Evolutionary conservation across 768 basidiomycete species (phyloP), one percentile per base, ranked within the genome.

Genomic region (Chalciporus piperatus): DNA sequence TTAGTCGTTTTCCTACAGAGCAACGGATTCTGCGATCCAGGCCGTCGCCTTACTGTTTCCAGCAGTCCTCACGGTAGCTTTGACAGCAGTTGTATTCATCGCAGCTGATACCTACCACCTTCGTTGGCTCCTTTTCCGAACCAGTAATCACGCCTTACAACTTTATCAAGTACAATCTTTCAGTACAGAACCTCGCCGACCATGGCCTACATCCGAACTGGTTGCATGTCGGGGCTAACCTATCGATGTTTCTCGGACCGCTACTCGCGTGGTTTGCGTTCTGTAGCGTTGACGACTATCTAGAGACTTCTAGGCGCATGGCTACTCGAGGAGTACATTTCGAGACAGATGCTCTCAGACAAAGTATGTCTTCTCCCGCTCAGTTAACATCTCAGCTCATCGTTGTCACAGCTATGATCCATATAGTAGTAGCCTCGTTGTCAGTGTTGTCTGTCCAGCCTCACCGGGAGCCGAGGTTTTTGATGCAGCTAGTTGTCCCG

Each of bases 391-490:
- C 32, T 10, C 3, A 17, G 22, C 49, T 57, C 12, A 63, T 19
- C 22, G 22, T 47, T 32, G 13, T 51, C 16, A 17, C n/a, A 74
- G 71, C 65, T 10, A 57, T 66, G 27, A 45, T 65, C 12, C 63
- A 67, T 70, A 13, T n/a, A n/a, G 56, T 72, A 13, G 8, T 20
- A 3, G 25, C 3, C 25, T 25, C 25, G 25, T 25, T 25, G 25
- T 55, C 51, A 6, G 40, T 67, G 6, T 49, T 75, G 19, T 74
- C 71, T 3, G 41, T 61, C 32, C 69, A 72, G 28, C 72, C 73
- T 0, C 72, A 75, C 37, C 72, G 74, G 48, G 74, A 75, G 54
- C 67, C 71, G 0, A 68, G 74, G 25, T 74, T 75, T 47, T 58
- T 74, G 20, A 62, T 40, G 0, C 72, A 72, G 3, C 58, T 75